A percentile compares a stretch with the other conserved stretches of the same genome.
These are phyloP conservation scores for Aspergillus vadensis DNA, from an alignment of 2,329 filamentous ascomycete genomes.

Conservation along the genomic window DNA sequence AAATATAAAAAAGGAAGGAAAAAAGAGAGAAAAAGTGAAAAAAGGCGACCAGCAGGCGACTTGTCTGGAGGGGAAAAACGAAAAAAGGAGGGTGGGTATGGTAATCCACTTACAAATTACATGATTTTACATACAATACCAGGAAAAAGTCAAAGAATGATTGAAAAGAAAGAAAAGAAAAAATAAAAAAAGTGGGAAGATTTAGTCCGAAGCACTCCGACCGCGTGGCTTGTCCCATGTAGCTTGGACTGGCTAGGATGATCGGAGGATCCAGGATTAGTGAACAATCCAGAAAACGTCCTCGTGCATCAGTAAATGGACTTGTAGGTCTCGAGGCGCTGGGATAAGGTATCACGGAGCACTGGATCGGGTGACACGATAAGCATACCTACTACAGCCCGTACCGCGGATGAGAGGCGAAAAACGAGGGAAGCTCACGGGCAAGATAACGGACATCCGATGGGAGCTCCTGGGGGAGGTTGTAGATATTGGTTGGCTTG, in stretches of 20 bases:
- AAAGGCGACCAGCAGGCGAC: background rate
- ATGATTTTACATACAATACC: background rate
- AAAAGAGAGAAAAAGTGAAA: slow-evolving; percentile 11
- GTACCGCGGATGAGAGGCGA: background rate
- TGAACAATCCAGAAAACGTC: slow-evolving; percentile 10
- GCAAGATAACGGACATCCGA: background rate
- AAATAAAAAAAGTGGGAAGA: background rate
- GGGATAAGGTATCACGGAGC: slow-evolving; percentile 6
- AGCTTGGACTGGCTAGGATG: background rate
- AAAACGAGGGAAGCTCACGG: background rate
- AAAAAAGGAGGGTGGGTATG: background rate
- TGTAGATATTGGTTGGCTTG: too few species aligned
- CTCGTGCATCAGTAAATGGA: background rate
- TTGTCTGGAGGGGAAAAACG: background rate
- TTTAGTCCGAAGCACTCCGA: background rate
- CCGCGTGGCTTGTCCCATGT: slow-evolving; percentile 1
- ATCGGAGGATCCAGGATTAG: slow-evolving; percentile 7
- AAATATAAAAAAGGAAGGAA: slow-evolving; percentile 9
- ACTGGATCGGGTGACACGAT: slow-evolving; percentile 6
- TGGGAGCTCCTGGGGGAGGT: background rate
- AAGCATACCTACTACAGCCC: background rate
- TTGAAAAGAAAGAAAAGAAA: background rate
- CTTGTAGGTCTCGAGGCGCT: background rate
- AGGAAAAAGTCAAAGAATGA: background rate
- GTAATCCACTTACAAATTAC: slow-evolving; percentile 2